Conservation (phyloP, 1,139 yeast genomes). For the Diutina ranongensis region DNA sequence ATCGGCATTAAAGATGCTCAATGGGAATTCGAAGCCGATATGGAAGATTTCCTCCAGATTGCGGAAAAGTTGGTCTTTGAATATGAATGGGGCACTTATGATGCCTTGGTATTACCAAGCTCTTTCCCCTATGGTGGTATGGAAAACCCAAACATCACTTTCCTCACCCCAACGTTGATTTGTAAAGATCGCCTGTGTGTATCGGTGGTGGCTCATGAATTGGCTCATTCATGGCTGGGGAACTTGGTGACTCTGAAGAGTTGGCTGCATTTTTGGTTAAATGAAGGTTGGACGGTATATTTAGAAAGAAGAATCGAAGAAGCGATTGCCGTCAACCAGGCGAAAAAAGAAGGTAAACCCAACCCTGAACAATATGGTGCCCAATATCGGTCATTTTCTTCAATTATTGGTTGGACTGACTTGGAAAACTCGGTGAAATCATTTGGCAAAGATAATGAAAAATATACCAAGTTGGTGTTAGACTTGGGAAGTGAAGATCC, state of each 20-base stretch:
- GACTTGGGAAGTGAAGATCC: conserved; percentile 65
- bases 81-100: conserved; percentile 81
- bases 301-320: conserved; percentile 78
- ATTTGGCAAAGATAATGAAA: conserved; percentile 41
- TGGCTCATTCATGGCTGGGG: conserved; percentile 91
- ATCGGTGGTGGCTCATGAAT: conserved; percentile 83
- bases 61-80: conserved; percentile 73
- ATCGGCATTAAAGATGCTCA: conserved; percentile 53
- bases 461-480: conserved; percentile 59
- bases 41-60: conserved; percentile 68
- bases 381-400: conserved; percentile 63
- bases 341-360: conserved; percentile 13
- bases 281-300: conserved; percentile 95
- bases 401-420: conserved; percentile 84
- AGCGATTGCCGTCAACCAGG: conserved; percentile 35
- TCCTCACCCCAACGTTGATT: conserved; percentile 82
- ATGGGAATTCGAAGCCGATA: conserved; percentile 71
- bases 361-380: conserved; percentile 36
- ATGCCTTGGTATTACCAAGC: conserved; percentile 68
- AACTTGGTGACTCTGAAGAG: conserved; percentile 81
- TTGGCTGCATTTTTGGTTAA: conserved; percentile 92
- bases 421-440: conserved; percentile 52
- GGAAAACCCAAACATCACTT: conserved; percentile 90
- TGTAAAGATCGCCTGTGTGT: conserved; percentile 82
- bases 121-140: conserved; percentile 93